A percentile compares a stretch with the other conserved stretches of the same genome.
These are phyloP conservation scores for Castanea sativa DNA, from an alignment of 306 rosid genomes.

Conservation along the genomic window DNA sequence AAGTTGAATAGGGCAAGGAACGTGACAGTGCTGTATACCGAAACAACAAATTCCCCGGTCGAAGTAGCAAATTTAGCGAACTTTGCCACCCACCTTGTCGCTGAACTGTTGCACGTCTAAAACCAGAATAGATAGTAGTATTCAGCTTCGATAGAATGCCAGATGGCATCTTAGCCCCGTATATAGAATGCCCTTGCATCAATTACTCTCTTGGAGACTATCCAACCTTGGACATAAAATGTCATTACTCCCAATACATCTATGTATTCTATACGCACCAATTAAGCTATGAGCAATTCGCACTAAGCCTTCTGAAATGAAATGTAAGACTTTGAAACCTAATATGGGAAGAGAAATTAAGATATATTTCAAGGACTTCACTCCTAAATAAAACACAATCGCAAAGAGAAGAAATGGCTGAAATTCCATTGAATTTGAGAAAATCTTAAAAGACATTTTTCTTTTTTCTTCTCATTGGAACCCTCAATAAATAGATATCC, in stretches of 20 bases:
- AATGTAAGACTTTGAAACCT: not conserved
- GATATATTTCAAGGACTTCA: not conserved
- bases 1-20: constrained; percentile 38
- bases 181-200: constrained; percentile 26
- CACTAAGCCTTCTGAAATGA: constrained; percentile 17
- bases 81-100: constrained; percentile 25
- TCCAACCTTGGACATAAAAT: constrained; percentile 21
- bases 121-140: constrained; percentile 38
- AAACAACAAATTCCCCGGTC: constrained; percentile 33
- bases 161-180: constrained; percentile 62
- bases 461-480: not conserved
- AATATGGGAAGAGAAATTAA: not conserved
- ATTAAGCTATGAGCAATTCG: constrained; percentile 3
- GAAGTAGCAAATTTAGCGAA: constrained; percentile 22
- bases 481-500: not conserved
- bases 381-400: not conserved
- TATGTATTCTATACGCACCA: constrained; percentile 16
- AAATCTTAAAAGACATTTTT: not conserved
- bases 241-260: constrained; percentile 42
- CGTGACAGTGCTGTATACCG: constrained; percentile 28
- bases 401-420: not conserved
- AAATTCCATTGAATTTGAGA: not conserved
- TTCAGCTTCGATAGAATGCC: constrained; percentile 54
- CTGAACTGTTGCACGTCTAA: constrained; percentile 33
- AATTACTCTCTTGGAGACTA: constrained; percentile 14